Conservation (phyloP, 352 stramenopile species). For the Pelagophyceae sp. region DNA sequence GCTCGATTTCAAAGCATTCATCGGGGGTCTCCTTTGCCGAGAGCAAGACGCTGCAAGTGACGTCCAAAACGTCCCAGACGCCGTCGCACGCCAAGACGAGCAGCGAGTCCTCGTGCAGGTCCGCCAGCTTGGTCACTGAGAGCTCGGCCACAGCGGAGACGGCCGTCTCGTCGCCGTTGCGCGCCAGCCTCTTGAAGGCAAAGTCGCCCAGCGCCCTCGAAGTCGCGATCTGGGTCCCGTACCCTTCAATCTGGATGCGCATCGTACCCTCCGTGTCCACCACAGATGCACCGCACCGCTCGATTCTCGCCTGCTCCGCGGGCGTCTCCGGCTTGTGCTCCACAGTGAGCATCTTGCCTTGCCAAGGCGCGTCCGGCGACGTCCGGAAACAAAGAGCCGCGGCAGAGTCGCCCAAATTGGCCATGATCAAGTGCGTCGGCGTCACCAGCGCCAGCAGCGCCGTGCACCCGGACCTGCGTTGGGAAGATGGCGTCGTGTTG, state of each 20-base stretch:
- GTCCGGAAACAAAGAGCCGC: background rate
- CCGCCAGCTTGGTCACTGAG: background rate
- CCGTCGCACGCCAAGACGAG: slow-evolving; percentile 19
- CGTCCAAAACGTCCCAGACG: slow-evolving; percentile 11
- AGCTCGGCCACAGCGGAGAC: background rate
- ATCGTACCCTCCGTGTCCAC: slow-evolving; percentile 32
- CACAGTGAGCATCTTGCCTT: background rate
- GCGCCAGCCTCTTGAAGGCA: background rate
- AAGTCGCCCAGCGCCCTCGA: slow-evolving; percentile 21
- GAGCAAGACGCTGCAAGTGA: background rate
- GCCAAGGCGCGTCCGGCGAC: background rate
- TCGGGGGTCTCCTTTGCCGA: no score
- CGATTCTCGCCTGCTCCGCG: slow-evolving; percentile 52
- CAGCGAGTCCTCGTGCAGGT: background rate
- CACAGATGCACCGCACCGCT: no score
- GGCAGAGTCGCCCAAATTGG: background rate
- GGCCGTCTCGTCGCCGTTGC: background rate
- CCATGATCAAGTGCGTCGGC: background rate
- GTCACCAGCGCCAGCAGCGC: background rate
- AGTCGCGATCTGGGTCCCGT: slow-evolving; percentile 50
- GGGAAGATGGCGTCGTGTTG: background rate
- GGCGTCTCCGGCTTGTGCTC: slow-evolving; percentile 50
- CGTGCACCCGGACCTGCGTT: background rate
- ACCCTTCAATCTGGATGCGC: background rate
- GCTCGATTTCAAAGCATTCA: no score